Percentiles rank a stretch among this genome's conserved stretches.
Conservation (phyloP, 148 eudicot genomes). For the Amaranthus hypochondriacus region DNA sequence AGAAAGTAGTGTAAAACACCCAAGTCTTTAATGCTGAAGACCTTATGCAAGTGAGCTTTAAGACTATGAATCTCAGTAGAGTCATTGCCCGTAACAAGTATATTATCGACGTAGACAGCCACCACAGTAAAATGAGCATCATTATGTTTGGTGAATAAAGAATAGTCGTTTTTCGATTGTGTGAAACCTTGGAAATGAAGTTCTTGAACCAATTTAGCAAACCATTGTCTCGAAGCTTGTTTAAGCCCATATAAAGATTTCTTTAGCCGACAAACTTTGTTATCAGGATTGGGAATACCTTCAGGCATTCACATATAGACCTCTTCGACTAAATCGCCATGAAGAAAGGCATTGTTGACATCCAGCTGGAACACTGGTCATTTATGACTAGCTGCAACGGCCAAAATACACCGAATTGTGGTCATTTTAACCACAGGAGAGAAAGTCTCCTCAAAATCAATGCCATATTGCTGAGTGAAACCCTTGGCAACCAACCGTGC, state of each 20-base stretch:
- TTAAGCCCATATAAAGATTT: not conserved
- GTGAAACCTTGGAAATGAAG: not conserved
- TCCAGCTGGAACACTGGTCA: not conserved
- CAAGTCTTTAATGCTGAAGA: not conserved
- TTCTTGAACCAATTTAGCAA: not conserved
- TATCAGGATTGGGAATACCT: not conserved
- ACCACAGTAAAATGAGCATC: not conserved
- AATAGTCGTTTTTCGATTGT: not conserved
- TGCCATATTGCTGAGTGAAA: not conserved
- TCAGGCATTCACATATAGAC: not conserved
- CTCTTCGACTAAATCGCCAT: not conserved
- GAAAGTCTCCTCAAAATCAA: not conserved
- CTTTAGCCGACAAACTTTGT: not conserved
- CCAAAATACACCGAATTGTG: not conserved
- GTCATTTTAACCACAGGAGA: not conserved
- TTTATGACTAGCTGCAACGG: not conserved
- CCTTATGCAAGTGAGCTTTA: not conserved
- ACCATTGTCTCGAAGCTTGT: not conserved
- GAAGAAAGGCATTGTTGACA: not conserved
- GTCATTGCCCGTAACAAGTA: not conserved
- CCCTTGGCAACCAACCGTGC: not conserved
- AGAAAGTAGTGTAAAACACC: not conserved
- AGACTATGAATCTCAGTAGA: not conserved
- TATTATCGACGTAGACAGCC: not conserved
- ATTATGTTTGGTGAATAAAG: not conserved